Evolutionary conservation across 495 filamentous ascomycete species (phyloP).

Genomic region (Beverwykella pulmonaria): DNA sequence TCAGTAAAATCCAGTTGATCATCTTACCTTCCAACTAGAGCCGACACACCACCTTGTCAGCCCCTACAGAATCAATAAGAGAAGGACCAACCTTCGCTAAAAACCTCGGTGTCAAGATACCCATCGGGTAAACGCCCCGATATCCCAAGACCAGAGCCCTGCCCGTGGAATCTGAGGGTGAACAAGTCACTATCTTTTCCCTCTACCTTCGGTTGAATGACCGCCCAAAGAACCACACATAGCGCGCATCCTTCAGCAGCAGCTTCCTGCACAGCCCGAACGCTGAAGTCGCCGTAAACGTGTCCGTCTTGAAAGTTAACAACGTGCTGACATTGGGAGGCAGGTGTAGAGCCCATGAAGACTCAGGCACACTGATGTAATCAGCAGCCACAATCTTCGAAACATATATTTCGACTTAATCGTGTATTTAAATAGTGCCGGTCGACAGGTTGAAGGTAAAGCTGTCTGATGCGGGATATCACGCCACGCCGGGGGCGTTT

Average conservation of each 20-base stretch:
- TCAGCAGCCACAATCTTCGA: too few relatives aligned
- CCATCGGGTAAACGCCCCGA: not conserved
- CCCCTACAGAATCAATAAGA: too few relatives aligned
- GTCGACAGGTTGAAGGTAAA: too few relatives aligned
- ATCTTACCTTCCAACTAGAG: too few relatives aligned
- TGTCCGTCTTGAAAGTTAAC: not conserved
- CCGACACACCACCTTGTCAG: too few relatives aligned
- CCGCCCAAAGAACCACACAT: not conserved
- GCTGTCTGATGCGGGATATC: not conserved
- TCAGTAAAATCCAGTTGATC: too few relatives aligned
- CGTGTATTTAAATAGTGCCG: too few relatives aligned
- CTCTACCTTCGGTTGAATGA: not conserved
- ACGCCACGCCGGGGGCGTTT: not conserved
- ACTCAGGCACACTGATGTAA: too few relatives aligned
- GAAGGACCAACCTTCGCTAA: not conserved
- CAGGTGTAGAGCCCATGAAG: too few relatives aligned
- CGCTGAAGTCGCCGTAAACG: not conserved
- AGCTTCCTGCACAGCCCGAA: not conserved
- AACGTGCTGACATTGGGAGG: not conserved
- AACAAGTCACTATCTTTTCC: too few relatives aligned
- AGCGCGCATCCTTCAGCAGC: not conserved
- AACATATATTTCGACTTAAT: too few relatives aligned
- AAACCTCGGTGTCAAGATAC: not conserved
- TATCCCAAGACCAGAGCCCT: not conserved
- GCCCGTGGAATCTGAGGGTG: not conserved